phyloP scores from a whole-genome alignment of 2,329 filamentous ascomycete species.

The Exophiala spinifera region DNA sequence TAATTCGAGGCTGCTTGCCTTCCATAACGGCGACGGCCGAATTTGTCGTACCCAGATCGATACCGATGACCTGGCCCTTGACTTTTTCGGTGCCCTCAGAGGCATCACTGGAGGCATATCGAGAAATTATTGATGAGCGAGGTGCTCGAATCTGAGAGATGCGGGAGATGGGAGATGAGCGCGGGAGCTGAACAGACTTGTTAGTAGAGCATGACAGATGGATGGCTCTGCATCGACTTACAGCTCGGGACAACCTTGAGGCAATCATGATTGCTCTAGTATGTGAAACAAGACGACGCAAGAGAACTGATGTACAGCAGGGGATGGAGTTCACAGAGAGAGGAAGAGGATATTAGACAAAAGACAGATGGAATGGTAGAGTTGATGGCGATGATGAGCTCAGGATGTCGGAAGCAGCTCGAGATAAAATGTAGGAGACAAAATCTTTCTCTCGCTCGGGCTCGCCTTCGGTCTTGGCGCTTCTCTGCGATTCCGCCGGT shows the following conservation, averaged over 20 bases:
- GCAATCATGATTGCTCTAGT: constrained; percentile 55
- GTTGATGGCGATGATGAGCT: constrained; percentile 13
- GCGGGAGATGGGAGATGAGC: constrained; percentile 69
- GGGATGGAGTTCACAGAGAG: constrained; percentile 14
- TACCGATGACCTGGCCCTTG: constrained; percentile 94
- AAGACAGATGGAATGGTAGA: constrained; percentile 26
- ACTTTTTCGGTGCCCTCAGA: constrained; percentile 69
- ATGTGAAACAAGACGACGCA: constrained; percentile 30
- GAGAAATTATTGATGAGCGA: constrained; percentile 68
- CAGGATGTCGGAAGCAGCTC: constrained; percentile 10
- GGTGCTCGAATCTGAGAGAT: constrained; percentile 68
- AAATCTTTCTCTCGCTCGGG: constrained; percentile 12
- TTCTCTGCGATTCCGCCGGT: too few relatives aligned
- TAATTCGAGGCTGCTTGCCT: constrained; percentile 91
- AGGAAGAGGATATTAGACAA: neutral
- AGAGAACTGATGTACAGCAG: constrained; percentile 24
- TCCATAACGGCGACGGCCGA: constrained; percentile 97
- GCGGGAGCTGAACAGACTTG: constrained; percentile 61
- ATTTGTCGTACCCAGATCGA: constrained; percentile 98
- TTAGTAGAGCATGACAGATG: constrained; percentile 15
- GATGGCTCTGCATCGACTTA: constrained; percentile 47
- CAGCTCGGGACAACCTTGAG: constrained; percentile 69
- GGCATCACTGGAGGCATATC: constrained; percentile 71
- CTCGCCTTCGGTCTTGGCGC: constrained; percentile 2
- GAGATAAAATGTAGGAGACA: neutral